phyloP scores from a whole-genome alignment of 192 early-diverging fungal genomes.

The Oehlia diaphana region DNA sequence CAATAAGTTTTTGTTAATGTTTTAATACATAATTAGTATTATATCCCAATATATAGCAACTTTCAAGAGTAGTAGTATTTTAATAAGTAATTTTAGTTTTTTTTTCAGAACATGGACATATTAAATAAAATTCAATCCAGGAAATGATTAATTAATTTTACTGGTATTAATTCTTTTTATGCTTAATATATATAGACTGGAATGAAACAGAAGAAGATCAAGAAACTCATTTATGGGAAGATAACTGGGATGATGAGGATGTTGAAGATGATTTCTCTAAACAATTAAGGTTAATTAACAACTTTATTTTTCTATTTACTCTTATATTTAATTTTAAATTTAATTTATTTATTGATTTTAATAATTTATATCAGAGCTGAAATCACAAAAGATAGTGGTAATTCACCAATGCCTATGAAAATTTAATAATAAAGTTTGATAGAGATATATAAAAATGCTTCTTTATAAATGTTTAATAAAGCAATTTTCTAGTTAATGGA shows the following conservation, averaged over 20 bases:
- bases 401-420: not conserved
- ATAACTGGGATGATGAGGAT: constrained; percentile 93
- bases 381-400: not conserved
- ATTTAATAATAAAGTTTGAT: not conserved
- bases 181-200: constrained; percentile 64
- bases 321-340: not conserved
- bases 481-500: no score
- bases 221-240: constrained; percentile 77
- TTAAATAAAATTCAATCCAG: no score
- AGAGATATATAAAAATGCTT: not conserved
- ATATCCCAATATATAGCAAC: no score
- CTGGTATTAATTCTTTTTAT: not conserved
- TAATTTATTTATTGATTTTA: not conserved
- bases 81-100: no score
- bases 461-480: no score
- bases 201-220: constrained; percentile 75
- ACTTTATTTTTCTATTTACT: not conserved
- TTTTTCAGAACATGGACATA: no score
- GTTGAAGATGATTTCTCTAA: constrained; percentile 90
- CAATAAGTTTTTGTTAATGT: no score
- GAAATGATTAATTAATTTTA: not conserved
- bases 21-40: no score
- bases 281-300: constrained; percentile 60
- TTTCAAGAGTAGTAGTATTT: no score
- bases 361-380: not conserved